Conservation (phyloP, 768 basidiomycete genomes). For the Suillus americanus region DNA sequence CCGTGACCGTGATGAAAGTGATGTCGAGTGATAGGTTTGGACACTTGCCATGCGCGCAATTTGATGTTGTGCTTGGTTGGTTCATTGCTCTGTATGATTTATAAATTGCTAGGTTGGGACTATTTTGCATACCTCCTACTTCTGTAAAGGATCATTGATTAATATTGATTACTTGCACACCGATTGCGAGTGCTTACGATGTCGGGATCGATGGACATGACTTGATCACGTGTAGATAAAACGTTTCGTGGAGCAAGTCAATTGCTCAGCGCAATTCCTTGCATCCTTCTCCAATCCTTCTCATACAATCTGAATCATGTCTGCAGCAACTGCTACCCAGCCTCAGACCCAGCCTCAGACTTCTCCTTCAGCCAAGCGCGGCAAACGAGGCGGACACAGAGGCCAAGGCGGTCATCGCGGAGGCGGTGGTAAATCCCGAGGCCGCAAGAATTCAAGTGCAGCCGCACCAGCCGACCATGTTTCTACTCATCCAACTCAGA, state of each 20-base stretch:
- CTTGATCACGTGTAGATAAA: constrained; percentile 6
- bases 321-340: constrained; percentile 19
- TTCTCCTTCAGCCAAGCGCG: not conserved
- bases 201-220: not conserved
- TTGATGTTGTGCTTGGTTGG: not conserved
- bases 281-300: not conserved
- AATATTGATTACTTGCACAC: not conserved
- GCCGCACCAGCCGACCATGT: not conserved
- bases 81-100: not conserved
- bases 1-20: constrained; percentile 16
- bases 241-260: not conserved
- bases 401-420: constrained; percentile 18
- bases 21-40: constrained; percentile 18
- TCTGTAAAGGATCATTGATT: not conserved
- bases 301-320: constrained; percentile 13
- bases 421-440: constrained; percentile 14
- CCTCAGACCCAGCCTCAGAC: constrained; percentile 5
- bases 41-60: not conserved
- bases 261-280: not conserved
- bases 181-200: not conserved
- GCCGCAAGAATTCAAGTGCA: not conserved
- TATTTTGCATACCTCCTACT: not conserved
- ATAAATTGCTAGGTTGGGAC: not conserved
- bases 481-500: constrained; percentile 4
- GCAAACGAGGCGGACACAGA: constrained; percentile 15